Base-by-base conservation (phyloP, 2,329 filamentous ascomycete species). In the Ophiostoma sp. region DNA sequence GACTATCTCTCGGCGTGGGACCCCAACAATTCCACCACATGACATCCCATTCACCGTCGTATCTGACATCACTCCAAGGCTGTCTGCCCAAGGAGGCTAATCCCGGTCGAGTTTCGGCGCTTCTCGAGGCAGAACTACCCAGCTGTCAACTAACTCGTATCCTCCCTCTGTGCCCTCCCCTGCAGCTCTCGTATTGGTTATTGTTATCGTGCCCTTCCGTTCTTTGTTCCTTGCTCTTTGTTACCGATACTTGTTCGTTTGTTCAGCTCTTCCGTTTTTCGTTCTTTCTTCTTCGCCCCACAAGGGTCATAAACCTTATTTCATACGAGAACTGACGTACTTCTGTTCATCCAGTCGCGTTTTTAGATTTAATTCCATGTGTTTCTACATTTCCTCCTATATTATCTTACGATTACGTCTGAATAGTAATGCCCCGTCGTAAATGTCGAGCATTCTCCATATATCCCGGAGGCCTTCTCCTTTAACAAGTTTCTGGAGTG, bases 311-410 rank as follows among this genome's bases (percentile, higher is more conserved):
- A 18, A 11, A 63, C 60, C 60, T 63, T 63, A 42, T 14, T 44
- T 42, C 60, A 63, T 63, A 63, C 60, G 60, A 63, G 60, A 63
- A 63, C 60, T 63, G 60, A 63, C 60, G 60, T 63, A 63, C 40
- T 60, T 60, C 5, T 12, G 14, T 60, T 55, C 27, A 27, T 12
- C 55, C 16, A 38, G 55, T 38, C 9, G 36, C 7, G 36, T 60
- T 27, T 5, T 38, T 3, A 27, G 5, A 38, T 55, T 55, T 55
- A 9, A 52, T 9, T 38, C 12, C 3, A 16, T 16, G 14, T 60
- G 14, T 40, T 60, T 60, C 27, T 60, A 60, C 55, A 55, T 55
- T 18, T 55, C 18, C 49, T 9, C 49, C 3, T 55, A 55, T 55
- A 55, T 55, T 55, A 4, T 18, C 27, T 27, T 27, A 27, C 27